Conservation (phyloP, 2,329 filamentous ascomycete species). For the Paramyrothecium sp. region DNA sequence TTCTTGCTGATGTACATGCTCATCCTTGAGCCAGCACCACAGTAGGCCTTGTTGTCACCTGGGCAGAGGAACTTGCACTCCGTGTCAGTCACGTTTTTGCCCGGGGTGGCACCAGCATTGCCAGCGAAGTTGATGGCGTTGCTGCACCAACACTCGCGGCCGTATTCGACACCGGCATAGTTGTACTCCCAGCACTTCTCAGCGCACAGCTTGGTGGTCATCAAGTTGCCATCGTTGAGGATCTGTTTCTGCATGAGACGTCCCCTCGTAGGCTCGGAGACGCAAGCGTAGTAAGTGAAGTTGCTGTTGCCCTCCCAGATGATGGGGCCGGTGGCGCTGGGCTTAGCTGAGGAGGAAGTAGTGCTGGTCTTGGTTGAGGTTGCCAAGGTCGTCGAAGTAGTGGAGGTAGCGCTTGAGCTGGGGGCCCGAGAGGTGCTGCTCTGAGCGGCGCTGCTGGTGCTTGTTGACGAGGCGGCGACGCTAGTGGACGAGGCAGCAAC, state of each 20-base stretch:
- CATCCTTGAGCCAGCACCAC: conserved; percentile 26
- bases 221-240: conserved; percentile 24
- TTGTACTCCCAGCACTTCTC: conserved; percentile 29
- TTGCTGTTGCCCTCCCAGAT: conserved; percentile 31
- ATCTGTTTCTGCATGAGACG: conserved; percentile 27
- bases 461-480: not conserved
- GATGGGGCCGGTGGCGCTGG: conserved; percentile 21
- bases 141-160: conserved; percentile 36
- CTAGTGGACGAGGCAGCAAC: conserved; percentile 4
- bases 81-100: conserved; percentile 24
- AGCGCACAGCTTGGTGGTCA: conserved; percentile 32
- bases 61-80: conserved; percentile 33
- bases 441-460: not conserved
- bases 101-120: conserved; percentile 14
- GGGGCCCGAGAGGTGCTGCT: not conserved
- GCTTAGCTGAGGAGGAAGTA: conserved; percentile 10
- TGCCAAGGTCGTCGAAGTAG: conserved; percentile 2
- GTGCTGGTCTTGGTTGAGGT: conserved; percentile 4
- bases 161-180: conserved; percentile 36
- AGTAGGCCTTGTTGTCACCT: conserved; percentile 27
- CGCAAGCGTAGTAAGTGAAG: conserved; percentile 35
- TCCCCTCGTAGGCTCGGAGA: conserved; percentile 28
- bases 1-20: conserved; percentile 25
- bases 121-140: conserved; percentile 26
- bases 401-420: not conserved